Evolutionary conservation across 495 filamentous ascomycete species (phyloP), one percentile per base, ranked within the genome.

Genomic region (Rhypophila decipiens): DNA sequence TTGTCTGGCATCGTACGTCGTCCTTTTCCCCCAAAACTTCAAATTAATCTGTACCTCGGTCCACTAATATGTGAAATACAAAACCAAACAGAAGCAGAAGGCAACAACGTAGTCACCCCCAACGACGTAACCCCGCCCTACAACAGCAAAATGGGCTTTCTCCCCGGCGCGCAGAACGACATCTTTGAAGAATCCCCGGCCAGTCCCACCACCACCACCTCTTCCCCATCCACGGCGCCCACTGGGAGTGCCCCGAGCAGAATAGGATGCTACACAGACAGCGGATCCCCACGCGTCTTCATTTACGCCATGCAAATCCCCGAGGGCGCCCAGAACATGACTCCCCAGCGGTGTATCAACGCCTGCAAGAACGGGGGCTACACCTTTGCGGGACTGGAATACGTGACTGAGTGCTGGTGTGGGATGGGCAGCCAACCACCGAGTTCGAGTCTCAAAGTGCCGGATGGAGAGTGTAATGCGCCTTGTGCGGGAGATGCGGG

Each of bases 1-100:
- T 75, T 36, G 73, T 66, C 2, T 75, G 68, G 67, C 63, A 76
- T 46, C 74, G n/a, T n/a, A n/a, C n/a, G n/a, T n/a, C n/a, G n/a
- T n/a, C n/a, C n/a, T n/a, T n/a, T n/a, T n/a, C n/a, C n/a, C n/a
- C n/a, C n/a, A n/a, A n/a, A n/a, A n/a, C n/a, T n/a, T n/a, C n/a
- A n/a, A n/a, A n/a, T n/a, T n/a, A n/a, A n/a, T n/a, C n/a, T n/a
- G n/a, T n/a, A n/a, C n/a, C n/a, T n/a, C n/a, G n/a, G n/a, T n/a
- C n/a, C n/a, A n/a, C n/a, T n/a, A n/a, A n/a, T n/a, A n/a, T n/a
- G n/a, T n/a, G n/a, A n/a, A n/a, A n/a, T n/a, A n/a, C n/a, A n/a
- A n/a, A n/a, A n/a, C n/a, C n/a, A n/a, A n/a, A n/a, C n/a, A n/a
- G n/a, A 75, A 60, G 45, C 42, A 19, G 58, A 59, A 4, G 64